A percentile compares a stretch with the other conserved stretches of the same genome.
Conservation (phyloP, 208 protist genomes). For the Leptomonas pyrrhocoris region DNA sequence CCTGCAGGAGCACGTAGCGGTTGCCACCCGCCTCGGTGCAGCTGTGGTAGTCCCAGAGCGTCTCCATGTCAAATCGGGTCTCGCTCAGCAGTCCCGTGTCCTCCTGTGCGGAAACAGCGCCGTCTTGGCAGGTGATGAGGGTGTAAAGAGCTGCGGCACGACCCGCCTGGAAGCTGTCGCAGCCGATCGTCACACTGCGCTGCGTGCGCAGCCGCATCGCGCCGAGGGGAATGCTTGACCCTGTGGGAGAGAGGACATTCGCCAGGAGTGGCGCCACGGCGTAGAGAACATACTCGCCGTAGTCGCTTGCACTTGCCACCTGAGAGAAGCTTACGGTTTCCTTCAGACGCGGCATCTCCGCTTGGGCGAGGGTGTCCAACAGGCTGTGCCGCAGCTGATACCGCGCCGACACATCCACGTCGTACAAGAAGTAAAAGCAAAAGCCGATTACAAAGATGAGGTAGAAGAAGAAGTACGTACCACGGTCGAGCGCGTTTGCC, state of each 20-base stretch:
- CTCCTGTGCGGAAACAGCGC: constrained; percentile 1
- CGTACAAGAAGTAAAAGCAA: constrained; percentile 37
- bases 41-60: constrained; percentile 33
- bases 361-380: constrained; percentile 11
- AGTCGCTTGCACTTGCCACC: constrained; percentile 31
- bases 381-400: constrained; percentile 15
- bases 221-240: constrained; percentile 35
- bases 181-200: constrained; percentile 16
- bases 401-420: neutral
- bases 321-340: constrained; percentile 13
- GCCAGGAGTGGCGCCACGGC: constrained; percentile 27
- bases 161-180: neutral
- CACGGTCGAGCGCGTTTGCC: constrained; percentile 16
- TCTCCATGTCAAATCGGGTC: constrained; percentile 19
- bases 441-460: constrained; percentile 37
- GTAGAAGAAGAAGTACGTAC: constrained; percentile 17
- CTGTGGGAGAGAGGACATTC: constrained; percentile 26
- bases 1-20: neutral
- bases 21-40: constrained; percentile 33
- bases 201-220: constrained; percentile 42
- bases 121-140: constrained; percentile 8
- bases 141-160: constrained; percentile 1
- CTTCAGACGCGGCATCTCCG: constrained; percentile 31
- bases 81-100: constrained; percentile 9
- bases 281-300: constrained; percentile 36